Base-by-base conservation (phyloP, 192 early-diverging fungal genomes). In the Obelidium mucronatum region DNA sequence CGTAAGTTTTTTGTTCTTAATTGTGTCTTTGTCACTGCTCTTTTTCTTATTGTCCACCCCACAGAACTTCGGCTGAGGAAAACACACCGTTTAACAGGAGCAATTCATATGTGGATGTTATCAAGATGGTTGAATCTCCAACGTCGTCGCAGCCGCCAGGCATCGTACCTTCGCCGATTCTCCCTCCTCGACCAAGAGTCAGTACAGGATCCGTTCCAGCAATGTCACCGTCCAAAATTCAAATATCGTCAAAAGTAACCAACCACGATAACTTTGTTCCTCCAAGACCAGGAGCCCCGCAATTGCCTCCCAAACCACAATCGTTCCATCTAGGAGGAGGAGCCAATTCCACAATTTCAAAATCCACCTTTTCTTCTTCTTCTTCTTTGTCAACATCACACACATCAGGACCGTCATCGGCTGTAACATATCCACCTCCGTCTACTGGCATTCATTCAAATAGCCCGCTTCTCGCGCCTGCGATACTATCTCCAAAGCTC, bases 61-160 rank as follows among this genome's bases (percentile, higher is more conserved):
- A 8, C 22, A 51, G 48, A 13, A 13, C 48, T 58, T 58, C 55
- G 17, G 55, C 55, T 26, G 24, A 24, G 4, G 62, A 64, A 64
- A 37, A 5, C 24, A 64, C 62, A 19, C 62, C 62, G 19, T 35
- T 64, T 39, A 40, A 24, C 6, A 24, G 62, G 8, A 64, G 62
- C 62, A 64, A 64, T 64, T 64, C 62, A 19, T 64, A 64, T 40
- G 28, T n/a, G n/a, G n/a, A n/a, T 31, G 55, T 24, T 24, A 58
- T 58, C 13, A 31, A 22, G 30, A 26, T 24, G 30, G 8, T 58
- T 31, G 24, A 22, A 28, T 28, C 26, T 28, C 24, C 8, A 22
- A 5, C 55, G 0, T 22, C 55, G 5, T 8, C 26, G 55, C 8
- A 8, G 24, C 5, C 22, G 5, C 8, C 55, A 58, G 26, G 55